Evolutionary conservation across 129 eudicot genomes (phyloP).

Genomic region (Flaveria bidentis): DNA sequence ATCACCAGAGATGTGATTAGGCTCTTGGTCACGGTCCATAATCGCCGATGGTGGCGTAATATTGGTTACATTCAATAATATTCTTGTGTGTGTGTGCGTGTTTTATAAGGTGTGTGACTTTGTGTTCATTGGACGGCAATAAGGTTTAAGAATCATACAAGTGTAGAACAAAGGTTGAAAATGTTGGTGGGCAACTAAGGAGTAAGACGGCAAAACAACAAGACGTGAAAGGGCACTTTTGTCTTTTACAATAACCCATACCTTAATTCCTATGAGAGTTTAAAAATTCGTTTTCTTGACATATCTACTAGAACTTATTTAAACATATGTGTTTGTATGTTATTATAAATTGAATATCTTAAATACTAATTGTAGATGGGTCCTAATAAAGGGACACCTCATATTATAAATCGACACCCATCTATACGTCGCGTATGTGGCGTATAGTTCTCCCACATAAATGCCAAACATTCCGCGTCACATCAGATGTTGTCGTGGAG

Average conservation of each 20-base stretch:
- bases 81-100: slow-evolving; percentile 5
- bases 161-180: slow-evolving; percentile 11
- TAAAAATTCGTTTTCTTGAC: neutral
- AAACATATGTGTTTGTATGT: neutral
- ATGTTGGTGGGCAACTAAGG: slow-evolving; percentile 37
- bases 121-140: slow-evolving; percentile 33
- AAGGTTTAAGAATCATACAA: slow-evolving; percentile 3
- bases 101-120: slow-evolving; percentile 35
- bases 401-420: too few species aligned
- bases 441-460: too few species aligned
- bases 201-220: slow-evolving; percentile 19
- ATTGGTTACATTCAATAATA: slow-evolving; percentile 8
- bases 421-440: too few species aligned
- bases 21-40: slow-evolving; percentile 36
- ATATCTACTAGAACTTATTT: neutral
- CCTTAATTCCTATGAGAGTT: neutral
- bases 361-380: too few species aligned
- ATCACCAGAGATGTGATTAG: slow-evolving; percentile 15
- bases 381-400: too few species aligned
- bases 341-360: neutral
- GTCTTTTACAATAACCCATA: neutral
- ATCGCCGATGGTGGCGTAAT: slow-evolving; percentile 19
- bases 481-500: too few species aligned
- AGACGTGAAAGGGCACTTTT: neutral
- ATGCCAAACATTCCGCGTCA: too few species aligned